Percentiles rank a stretch among this genome's conserved stretches.
phyloP scores from a whole-genome alignment of 2,329 filamentous ascomycete genomes.

The Sordariomycetes sp. region DNA sequence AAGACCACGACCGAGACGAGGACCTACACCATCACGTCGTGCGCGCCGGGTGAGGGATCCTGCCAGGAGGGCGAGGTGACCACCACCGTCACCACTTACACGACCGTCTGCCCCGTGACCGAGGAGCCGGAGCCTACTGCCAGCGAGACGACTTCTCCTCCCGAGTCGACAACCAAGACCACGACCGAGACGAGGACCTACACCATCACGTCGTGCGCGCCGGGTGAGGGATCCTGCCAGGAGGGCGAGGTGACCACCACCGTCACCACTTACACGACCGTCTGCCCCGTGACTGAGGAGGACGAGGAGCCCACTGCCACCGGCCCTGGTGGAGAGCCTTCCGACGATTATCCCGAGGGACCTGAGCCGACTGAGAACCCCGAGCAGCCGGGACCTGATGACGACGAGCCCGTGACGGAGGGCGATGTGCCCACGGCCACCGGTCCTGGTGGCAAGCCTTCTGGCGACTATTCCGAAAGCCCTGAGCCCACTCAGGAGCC shows the following conservation, averaged over 20 bases:
- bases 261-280: slow-evolving; percentile 19
- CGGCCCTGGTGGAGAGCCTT: background rate
- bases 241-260: slow-evolving; percentile 15
- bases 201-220: slow-evolving; percentile 18
- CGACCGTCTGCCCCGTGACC: slow-evolving; percentile 24
- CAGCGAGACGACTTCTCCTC: background rate
- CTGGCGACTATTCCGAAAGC: background rate
- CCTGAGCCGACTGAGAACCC: too few species aligned
- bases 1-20: slow-evolving; percentile 7
- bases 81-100: slow-evolving; percentile 14
- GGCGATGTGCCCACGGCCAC: too few species aligned
- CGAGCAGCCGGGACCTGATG: too few species aligned
- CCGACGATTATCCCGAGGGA: background rate
- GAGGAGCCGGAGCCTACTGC: background rate
- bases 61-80: slow-evolving; percentile 17
- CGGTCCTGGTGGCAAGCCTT: background rate
- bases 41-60: slow-evolving; percentile 14
- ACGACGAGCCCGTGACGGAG: too few species aligned
- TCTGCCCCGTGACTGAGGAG: slow-evolving; percentile 21
- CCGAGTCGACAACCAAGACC: slow-evolving; percentile 13
- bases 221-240: slow-evolving; percentile 15
- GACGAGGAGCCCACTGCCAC: background rate
- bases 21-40: slow-evolving; percentile 18
- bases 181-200: slow-evolving; percentile 14
- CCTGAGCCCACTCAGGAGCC: too few species aligned